phyloP scores from a whole-genome alignment of 805 yeast species.

The Yarrowia sp. region DNA sequence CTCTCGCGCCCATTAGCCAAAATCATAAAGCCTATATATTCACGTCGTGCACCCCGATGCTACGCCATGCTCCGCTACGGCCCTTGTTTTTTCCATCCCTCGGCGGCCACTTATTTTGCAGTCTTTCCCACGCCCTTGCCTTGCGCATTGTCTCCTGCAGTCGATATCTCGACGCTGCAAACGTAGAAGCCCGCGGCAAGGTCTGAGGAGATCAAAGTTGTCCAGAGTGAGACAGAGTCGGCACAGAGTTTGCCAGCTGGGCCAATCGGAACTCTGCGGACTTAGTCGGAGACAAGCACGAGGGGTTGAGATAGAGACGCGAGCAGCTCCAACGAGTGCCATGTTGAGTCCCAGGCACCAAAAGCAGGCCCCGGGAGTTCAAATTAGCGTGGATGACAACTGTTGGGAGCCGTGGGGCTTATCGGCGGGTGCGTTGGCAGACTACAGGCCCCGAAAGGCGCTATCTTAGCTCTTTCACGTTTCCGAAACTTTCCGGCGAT shows the following conservation, averaged over 20 bases:
- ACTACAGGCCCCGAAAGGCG: too few species aligned
- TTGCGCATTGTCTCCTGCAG: background rate
- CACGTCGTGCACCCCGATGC: background rate
- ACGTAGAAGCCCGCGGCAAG: background rate
- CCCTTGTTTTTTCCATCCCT: too few species aligned
- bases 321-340: too few species aligned
- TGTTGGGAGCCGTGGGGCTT: background rate
- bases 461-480: too few species aligned
- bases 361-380: background rate
- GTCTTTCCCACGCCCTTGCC: background rate
- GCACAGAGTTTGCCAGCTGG: background rate
- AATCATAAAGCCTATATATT: background rate
- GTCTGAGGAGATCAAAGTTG: conserved; percentile 11
- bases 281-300: too few species aligned
- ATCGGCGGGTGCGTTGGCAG: too few species aligned
- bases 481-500: too few species aligned
- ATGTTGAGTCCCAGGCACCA: too few species aligned
- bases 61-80: too few species aligned
- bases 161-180: background rate
- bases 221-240: background rate
- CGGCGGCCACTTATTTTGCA: background rate
- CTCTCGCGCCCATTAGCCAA: background rate
- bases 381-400: background rate
- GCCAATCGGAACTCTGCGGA: conserved; percentile 11
- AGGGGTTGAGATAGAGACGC: too few species aligned